These are phyloP conservation scores for Fusarium sp. DNA, from an alignment of 2,329 filamentous ascomycete species.

Conservation along the genomic window DNA sequence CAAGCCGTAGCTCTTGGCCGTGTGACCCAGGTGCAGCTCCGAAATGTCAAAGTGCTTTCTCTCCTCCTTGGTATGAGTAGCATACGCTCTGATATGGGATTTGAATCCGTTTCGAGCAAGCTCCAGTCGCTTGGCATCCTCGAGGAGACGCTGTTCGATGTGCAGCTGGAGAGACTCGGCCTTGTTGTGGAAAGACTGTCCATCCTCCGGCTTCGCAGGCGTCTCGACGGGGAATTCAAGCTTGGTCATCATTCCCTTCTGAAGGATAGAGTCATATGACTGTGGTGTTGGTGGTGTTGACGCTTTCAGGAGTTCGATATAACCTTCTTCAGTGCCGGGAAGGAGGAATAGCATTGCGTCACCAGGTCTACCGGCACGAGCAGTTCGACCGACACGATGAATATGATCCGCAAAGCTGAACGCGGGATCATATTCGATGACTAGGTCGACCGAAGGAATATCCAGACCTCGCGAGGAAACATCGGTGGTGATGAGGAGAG, in stretches of 20 bases:
- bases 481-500: slow-evolving; percentile 92
- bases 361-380: slow-evolving; percentile 89
- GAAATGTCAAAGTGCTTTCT: slow-evolving; percentile 91
- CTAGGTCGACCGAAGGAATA: slow-evolving; percentile 92
- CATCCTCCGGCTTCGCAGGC: slow-evolving; percentile 61
- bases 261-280: slow-evolving; percentile 67
- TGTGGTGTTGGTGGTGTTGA: slow-evolving; percentile 63
- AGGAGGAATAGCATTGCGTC: slow-evolving; percentile 90
- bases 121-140: slow-evolving; percentile 78
- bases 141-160: slow-evolving; percentile 69
- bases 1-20: slow-evolving; percentile 92
- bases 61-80: slow-evolving; percentile 90
- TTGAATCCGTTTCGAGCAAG: slow-evolving; percentile 88
- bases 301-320: slow-evolving; percentile 77
- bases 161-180: slow-evolving; percentile 71
- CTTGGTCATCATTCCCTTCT: slow-evolving; percentile 73
- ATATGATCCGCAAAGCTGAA: slow-evolving; percentile 95
- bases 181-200: slow-evolving; percentile 61
- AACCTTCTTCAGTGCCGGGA: slow-evolving; percentile 92
- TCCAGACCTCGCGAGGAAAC: slow-evolving; percentile 96
- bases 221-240: slow-evolving; percentile 80
- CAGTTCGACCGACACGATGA: slow-evolving; percentile 94
- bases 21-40: slow-evolving; percentile 88
- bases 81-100: slow-evolving; percentile 93
- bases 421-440: slow-evolving; percentile 95